Percentiles rank a stretch among this genome's conserved stretches.
Conservation (phyloP, 2,329 filamentous ascomycete species). For the Fusarium sp. region DNA sequence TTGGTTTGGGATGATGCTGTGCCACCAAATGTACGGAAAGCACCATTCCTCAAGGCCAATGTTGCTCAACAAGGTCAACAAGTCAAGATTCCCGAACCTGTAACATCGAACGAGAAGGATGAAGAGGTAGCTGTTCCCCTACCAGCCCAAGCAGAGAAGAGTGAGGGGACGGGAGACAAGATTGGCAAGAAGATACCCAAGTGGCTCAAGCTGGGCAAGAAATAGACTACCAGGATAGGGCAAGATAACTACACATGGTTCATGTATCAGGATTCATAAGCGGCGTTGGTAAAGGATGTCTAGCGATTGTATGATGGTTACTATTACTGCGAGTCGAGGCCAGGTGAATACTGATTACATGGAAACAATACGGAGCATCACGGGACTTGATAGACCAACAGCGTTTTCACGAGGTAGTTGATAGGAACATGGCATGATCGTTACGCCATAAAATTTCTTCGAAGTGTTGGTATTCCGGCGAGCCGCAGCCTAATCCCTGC, state of each 20-base stretch:
- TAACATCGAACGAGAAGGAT: constrained; percentile 55
- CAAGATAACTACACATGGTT: neutral
- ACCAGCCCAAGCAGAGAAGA: constrained; percentile 50
- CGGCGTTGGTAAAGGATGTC: constrained; percentile 26
- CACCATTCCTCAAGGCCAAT: constrained; percentile 67
- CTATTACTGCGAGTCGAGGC: neutral
- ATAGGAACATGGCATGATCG: constrained; percentile 33
- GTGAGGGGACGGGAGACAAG: constrained; percentile 60
- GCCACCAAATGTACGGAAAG: constrained; percentile 63
- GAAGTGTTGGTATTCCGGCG: constrained; percentile 52
- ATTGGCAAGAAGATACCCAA: constrained; percentile 79
- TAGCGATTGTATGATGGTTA: neutral
- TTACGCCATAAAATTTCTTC: constrained; percentile 45
- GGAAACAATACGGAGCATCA: neutral
- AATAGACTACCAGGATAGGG: constrained; percentile 50
- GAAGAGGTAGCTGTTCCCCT: constrained; percentile 32
- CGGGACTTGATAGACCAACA: neutral
- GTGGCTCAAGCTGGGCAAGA: constrained; percentile 81
- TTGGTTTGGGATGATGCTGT: constrained; percentile 78
- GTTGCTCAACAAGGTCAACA: constrained; percentile 72
- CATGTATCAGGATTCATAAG: constrained; percentile 19
- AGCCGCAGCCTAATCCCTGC: constrained; percentile 49
- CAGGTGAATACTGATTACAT: neutral
- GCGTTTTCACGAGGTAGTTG: constrained; percentile 2
- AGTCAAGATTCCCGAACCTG: constrained; percentile 71